These are phyloP conservation scores for Auricularia auricula-judae DNA, from an alignment of 768 basidiomycete genomes.

Conservation along the genomic window DNA sequence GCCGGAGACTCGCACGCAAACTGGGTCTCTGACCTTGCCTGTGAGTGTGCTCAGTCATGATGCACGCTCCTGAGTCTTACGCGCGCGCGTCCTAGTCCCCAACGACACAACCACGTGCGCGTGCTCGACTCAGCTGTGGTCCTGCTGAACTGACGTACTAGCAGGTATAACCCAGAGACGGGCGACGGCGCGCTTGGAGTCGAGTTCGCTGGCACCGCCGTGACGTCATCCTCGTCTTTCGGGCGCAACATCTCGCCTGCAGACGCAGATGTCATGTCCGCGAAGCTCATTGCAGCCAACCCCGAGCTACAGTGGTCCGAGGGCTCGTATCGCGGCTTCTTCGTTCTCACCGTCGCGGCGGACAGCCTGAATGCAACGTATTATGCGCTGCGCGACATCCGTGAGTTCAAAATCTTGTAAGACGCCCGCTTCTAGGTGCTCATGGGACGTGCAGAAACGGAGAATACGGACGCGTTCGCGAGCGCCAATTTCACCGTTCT, in stretches of 20 bases:
- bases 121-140: too few relatives aligned
- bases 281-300: conserved; percentile 28
- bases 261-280: conserved; percentile 28
- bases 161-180: conserved; percentile 36
- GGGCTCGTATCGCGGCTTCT: conserved; percentile 48
- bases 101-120: conserved; percentile 37
- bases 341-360: conserved; percentile 40
- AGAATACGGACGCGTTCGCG: conserved; percentile 35
- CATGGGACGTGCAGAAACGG: conserved; percentile 18
- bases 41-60: conserved; percentile 20
- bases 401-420: conserved; percentile 18
- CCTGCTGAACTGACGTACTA: neutral
- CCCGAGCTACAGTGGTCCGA: conserved; percentile 50
- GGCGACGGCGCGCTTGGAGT: conserved; percentile 43
- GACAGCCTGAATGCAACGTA: conserved; percentile 37
- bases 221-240: conserved; percentile 40
- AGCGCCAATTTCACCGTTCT: conserved; percentile 33
- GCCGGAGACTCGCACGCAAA: conserved; percentile 54
- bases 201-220: conserved; percentile 53
- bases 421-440: neutral
- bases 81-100: conserved; percentile 22
- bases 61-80: neutral
- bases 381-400: conserved; percentile 40
- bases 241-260: conserved; percentile 28
- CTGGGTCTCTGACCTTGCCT: conserved; percentile 48